Percentiles rank a stretch among this genome's conserved stretches.
Evolutionary conservation across 495 filamentous ascomycete species (phyloP).

Genomic region (Viridothelium virens): DNA sequence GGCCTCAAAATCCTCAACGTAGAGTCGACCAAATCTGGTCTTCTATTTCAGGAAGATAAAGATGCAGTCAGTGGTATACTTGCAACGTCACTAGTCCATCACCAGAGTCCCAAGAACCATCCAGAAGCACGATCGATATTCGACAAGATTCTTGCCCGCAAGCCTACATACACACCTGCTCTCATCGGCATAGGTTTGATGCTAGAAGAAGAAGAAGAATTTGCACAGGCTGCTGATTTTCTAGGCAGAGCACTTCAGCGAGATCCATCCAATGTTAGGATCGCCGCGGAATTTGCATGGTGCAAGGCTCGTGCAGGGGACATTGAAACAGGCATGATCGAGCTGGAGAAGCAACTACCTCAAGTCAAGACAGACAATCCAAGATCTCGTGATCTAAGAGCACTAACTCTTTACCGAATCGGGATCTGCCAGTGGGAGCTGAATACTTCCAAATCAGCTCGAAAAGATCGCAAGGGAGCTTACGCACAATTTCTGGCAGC

Average conservation of each 20-base stretch:
- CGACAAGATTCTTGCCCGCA: slow-evolving; percentile 63
- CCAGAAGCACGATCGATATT: slow-evolving; percentile 78
- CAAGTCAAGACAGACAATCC: slow-evolving; percentile 47
- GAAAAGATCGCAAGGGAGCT: slow-evolving; percentile 69
- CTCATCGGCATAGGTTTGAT: slow-evolving; percentile 87
- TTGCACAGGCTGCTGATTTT: slow-evolving; percentile 67
- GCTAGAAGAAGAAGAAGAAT: slow-evolving; percentile 85
- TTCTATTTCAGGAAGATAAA: slow-evolving; percentile 55
- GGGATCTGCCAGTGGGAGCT: slow-evolving; percentile 84
- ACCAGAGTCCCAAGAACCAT: slow-evolving; percentile 84
- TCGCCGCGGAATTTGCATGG: slow-evolving; percentile 81
- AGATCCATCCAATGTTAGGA: slow-evolving; percentile 62
- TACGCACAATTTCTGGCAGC: slow-evolving; percentile 78
- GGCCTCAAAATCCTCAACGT: slow-evolving; percentile 53
- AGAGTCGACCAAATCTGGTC: slow-evolving; percentile 56
- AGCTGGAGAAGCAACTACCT: slow-evolving; percentile 62
- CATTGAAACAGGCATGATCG: slow-evolving; percentile 51
- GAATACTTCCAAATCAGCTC: slow-evolving; percentile 57
- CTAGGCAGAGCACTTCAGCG: slow-evolving; percentile 62
- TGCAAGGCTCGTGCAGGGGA: slow-evolving; percentile 77
- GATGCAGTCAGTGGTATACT: slow-evolving; percentile 70
- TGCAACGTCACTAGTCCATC: slow-evolving; percentile 73
- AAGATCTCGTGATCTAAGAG: slow-evolving; percentile 61
- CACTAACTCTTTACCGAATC: slow-evolving; percentile 79
- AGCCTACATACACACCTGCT: slow-evolving; percentile 64